Evolutionary conservation across 331 rosid genomes (phyloP).

Genomic region (Malus hybrid): DNA sequence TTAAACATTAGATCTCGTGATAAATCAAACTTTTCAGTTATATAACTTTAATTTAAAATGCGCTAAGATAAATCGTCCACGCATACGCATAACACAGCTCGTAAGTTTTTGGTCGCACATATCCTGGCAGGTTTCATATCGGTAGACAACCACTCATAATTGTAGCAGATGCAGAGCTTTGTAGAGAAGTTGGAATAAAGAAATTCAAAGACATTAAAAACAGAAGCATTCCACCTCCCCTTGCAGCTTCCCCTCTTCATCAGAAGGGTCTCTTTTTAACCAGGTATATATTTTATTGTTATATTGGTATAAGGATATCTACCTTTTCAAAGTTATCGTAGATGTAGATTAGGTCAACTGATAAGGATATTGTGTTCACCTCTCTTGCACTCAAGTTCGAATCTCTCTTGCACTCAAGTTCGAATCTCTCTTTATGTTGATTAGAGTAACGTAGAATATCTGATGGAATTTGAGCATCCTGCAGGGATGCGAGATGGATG

Average conservation of each 20-base stretch:
- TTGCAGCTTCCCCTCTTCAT: conserved; percentile 90
- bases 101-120: neutral
- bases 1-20: neutral
- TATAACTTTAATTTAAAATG: neutral
- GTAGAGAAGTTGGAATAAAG: conserved; percentile 75
- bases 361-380: neutral
- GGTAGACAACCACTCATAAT: conserved; percentile 87
- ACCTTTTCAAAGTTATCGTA: neutral
- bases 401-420: neutral
- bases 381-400: neutral
- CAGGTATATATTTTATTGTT: conserved; percentile 6
- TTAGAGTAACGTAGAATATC: neutral
- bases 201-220: conserved; percentile 70
- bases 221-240: conserved; percentile 90
- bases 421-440: neutral
- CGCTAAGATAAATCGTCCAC: neutral
- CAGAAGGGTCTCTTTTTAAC: conserved; percentile 91
- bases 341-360: neutral
- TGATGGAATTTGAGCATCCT: conserved; percentile 9
- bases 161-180: conserved; percentile 86
- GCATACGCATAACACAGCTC: neutral
- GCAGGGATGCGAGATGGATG: conserved; percentile 88
- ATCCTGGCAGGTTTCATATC: conserved; percentile 68
- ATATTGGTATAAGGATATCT: neutral
- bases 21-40: neutral